Base-by-base conservation (phyloP, 768 basidiomycete genomes). In the Boletellus sp. region DNA sequence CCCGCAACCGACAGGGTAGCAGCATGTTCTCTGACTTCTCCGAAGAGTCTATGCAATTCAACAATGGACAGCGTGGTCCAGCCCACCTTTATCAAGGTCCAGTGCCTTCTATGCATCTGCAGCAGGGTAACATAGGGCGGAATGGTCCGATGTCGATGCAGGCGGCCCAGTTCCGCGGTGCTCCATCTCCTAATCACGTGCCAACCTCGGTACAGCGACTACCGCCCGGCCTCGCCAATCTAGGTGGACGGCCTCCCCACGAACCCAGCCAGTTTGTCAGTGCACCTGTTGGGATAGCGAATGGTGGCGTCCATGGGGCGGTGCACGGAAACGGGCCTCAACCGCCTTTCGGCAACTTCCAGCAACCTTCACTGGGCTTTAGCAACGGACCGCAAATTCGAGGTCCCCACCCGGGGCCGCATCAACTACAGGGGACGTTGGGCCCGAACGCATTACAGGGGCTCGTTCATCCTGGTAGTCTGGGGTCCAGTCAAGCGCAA, bases 211-310 rank as follows among this genome's bases (percentile, higher is more conserved):
- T 71, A 35, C 85, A 85, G 60, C 79, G 87, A 37, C 69, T 91
- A 31, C 89, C 89, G 12, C 87, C 87, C 15, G 89, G 88, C 28
- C 72, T 91, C 34, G 88, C 89, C 12, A 90, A 90, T 59, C 77
- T 91, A 17, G 90, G 89, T 24, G 87, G 80, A 37, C 82, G 89
- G 7, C 88, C 87, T 20, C 88, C 88, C 3, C 87, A 89, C 56
- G 89, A 90, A 44, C 80, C 85, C 19, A 75, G 76, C 9, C 88
- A 87, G 57, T 84, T 83, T 58, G 56, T 76, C 33, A 70, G 65
- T 26, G 41, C 63, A 32, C 52, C 64, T 43, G 60, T 79, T 23
- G 77, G 80, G 24, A 69, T 81, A 59, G 69, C 74, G 44, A 70
- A 77, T 35, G 72, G 72, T 17, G 71, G 72, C 6, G 60, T 80